Conservation (phyloP, 257 asterid species). For the Solanum appendiculatum region DNA sequence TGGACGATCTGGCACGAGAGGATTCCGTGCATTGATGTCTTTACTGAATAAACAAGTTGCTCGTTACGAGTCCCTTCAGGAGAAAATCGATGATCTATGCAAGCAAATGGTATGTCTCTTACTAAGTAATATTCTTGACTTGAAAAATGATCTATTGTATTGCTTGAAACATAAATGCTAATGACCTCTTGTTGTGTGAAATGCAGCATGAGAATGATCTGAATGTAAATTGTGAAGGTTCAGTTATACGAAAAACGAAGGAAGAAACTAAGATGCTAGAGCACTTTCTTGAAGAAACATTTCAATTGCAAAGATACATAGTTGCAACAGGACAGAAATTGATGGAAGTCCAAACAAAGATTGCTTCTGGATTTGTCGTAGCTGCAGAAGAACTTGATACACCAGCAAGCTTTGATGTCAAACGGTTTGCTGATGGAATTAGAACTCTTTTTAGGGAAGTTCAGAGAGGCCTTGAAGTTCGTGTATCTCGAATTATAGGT, state of each 20-base stretch:
- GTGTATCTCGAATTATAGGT: constrained; percentile 78
- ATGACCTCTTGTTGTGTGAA: background rate
- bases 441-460: constrained; percentile 65
- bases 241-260: constrained; percentile 35
- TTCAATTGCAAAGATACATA: constrained; percentile 79
- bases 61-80: constrained; percentile 80
- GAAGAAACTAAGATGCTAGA: constrained; percentile 70
- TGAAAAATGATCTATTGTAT: background rate
- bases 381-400: constrained; percentile 35
- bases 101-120: constrained; percentile 56
- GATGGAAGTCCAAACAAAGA: constrained; percentile 63
- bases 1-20: constrained; percentile 14
- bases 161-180: background rate
- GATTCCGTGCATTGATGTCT: constrained; percentile 37
- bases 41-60: constrained; percentile 64
- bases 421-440: constrained; percentile 56
- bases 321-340: constrained; percentile 84
- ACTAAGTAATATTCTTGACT: background rate
- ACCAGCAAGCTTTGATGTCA: constrained; percentile 66
- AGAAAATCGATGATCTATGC: constrained; percentile 68
- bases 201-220: constrained; percentile 53
- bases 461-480: constrained; percentile 82
- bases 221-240: constrained; percentile 28
- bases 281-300: constrained; percentile 82
- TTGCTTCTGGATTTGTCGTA: constrained; percentile 44